These are phyloP conservation scores for Aspergillus sp. DNA, from an alignment of 2,329 filamentous ascomycete genomes.

Conservation along the genomic window DNA sequence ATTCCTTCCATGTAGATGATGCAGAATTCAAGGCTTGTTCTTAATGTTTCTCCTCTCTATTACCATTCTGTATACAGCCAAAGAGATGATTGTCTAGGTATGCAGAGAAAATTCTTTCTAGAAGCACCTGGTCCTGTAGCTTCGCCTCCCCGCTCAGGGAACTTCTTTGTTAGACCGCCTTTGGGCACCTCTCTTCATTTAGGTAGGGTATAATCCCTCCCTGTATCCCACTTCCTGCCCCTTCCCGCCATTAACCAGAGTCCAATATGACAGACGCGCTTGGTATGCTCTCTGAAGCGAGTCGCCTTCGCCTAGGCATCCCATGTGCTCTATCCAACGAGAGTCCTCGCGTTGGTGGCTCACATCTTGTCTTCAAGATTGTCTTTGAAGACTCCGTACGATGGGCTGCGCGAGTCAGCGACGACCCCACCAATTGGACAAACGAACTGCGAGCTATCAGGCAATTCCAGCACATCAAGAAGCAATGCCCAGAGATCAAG, in stretches of 20 bases:
- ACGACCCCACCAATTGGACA: neutral
- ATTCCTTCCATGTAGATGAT: too few relatives aligned
- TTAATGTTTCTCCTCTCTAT: too few relatives aligned
- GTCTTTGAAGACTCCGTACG: constrained; percentile 1
- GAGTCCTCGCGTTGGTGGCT: neutral
- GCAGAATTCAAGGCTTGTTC: too few relatives aligned
- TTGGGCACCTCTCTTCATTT: too few relatives aligned
- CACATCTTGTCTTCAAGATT: neutral
- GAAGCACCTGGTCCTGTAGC: too few relatives aligned
- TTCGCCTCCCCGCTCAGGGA: too few relatives aligned
- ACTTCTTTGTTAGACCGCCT: too few relatives aligned
- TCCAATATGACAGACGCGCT: neutral
- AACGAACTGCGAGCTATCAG: neutral
- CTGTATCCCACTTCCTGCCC: neutral
- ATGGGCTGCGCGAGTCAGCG: neutral
- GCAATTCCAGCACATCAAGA: neutral
- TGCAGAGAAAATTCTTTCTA: too few relatives aligned
- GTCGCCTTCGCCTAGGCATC: neutral
- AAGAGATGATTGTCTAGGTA: too few relatives aligned
- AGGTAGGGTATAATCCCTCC: too few relatives aligned
- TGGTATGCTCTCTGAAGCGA: constrained; percentile 1
- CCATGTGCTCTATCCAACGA: neutral
- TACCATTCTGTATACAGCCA: too few relatives aligned
- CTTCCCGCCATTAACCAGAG: neutral
- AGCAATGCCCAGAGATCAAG: neutral